Conservation (phyloP, 1,284 basidiomycete species). For the Cutaneotrichosporon cyanovorans region DNA sequence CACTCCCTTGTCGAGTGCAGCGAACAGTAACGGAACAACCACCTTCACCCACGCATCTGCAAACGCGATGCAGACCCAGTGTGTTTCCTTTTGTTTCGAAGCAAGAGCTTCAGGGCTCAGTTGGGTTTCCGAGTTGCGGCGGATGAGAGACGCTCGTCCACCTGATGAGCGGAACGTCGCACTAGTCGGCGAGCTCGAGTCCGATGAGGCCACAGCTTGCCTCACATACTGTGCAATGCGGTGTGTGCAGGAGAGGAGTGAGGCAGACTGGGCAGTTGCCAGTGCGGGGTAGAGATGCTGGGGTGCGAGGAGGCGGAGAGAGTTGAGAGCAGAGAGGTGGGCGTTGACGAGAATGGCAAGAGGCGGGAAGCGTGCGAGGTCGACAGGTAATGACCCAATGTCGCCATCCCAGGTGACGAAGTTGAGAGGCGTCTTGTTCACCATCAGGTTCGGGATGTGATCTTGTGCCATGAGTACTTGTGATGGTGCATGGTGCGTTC, state of each 20-base stretch:
- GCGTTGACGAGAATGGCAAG: conserved; percentile 69
- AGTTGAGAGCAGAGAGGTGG: conserved; percentile 66
- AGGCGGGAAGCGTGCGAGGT: conserved; percentile 66
- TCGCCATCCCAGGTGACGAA: conserved; percentile 9
- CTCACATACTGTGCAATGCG: conserved; percentile 51
- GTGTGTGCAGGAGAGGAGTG: conserved; percentile 44
- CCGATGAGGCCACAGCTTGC: conserved; percentile 15
- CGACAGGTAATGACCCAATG: conserved; percentile 42
- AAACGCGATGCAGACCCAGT: conserved; percentile 51
- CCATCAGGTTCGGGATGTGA: conserved; percentile 23
- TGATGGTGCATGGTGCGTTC: conserved; percentile 18
- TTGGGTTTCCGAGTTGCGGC: conserved; percentile 29
- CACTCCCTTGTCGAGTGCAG: conserved; percentile 64
- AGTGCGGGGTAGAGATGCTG: conserved; percentile 52
- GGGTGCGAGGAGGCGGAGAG: conserved; percentile 72
- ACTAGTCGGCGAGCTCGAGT: neutral
- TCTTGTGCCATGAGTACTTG: conserved; percentile 38
- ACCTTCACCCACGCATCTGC: conserved; percentile 51
- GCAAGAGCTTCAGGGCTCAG: conserved; percentile 29
- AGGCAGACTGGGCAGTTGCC: conserved; percentile 50
- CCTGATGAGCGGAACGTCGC: neutral
- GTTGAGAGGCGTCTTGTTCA: conserved; percentile 9
- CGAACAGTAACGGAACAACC: conserved; percentile 60
- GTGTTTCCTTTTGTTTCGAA: conserved; percentile 39
- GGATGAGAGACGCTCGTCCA: conserved; percentile 22